These are phyloP conservation scores for Silene coronaria DNA, from an alignment of 179 eudicot species.

Conservation along the genomic window DNA sequence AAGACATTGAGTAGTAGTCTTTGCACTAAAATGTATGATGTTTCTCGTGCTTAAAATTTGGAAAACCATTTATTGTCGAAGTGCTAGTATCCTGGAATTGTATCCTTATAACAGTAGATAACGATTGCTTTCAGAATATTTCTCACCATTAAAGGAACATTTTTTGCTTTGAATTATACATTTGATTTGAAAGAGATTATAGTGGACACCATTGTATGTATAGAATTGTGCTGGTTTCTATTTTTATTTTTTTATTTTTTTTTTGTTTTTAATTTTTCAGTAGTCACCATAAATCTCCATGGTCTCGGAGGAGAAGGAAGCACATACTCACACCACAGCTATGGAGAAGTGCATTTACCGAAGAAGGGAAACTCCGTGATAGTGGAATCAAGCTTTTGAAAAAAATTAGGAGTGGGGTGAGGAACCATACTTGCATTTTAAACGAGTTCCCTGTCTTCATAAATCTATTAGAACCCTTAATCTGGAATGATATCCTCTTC, in stretches of 20 bases:
- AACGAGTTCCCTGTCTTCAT: not conserved
- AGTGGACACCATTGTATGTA: not conserved
- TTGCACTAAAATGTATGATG: not conserved
- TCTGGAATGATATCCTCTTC: not conserved
- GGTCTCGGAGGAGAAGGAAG: conserved; percentile 89
- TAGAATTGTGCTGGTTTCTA: not conserved
- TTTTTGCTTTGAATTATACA: not conserved
- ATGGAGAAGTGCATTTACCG: conserved; percentile 67
- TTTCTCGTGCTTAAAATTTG: not conserved
- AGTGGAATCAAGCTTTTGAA: conserved; percentile 82
- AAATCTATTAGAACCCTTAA: not conserved
- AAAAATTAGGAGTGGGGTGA: conserved; percentile 93
- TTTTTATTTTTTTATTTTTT: not conserved
- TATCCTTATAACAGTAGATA: not conserved
- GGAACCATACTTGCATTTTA: conserved; percentile 18
- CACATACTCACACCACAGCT: conserved; percentile 60
- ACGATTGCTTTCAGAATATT: not conserved
- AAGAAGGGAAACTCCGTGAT: conserved; percentile 75
- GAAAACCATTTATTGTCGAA: not conserved
- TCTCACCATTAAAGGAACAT: not conserved
- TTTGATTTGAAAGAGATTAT: not conserved
- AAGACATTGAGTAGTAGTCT: not conserved
- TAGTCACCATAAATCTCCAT: conserved; percentile 84
- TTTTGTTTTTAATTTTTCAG: conserved; percentile 37
- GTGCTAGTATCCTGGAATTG: not conserved